Evolutionary conservation across 2,329 filamentous ascomycete species (phyloP), one percentile per base, ranked within the genome.

Genomic region (Acrocalymma vagum): DNA sequence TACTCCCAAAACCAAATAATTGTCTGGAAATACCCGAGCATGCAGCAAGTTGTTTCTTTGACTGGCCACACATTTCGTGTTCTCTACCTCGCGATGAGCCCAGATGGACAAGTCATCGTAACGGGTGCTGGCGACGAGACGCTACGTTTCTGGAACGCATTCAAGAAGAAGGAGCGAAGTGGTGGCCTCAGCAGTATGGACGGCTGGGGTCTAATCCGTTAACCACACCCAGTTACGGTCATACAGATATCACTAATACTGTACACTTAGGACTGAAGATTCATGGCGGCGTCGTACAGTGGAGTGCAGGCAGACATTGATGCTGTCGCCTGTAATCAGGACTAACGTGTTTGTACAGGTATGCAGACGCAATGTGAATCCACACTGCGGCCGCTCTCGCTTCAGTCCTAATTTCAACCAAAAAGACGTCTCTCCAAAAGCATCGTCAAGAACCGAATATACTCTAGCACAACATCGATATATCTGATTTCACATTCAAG

Each of bases 1-100:
- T 99, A 96, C 74, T 93, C 87, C 56, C 94, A 99, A 66, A 96
- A 99, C 68, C 94, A 97, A 70, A 96, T 99, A 59, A 93, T 97
- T 24, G 90, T 99, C 39, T 99, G 94, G 94, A 99, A 99, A 65
- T 99, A 99, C 65, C 94, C 94, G 1, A 92, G 87, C 55, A 97
- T 99, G 94, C 90, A 90, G 32, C 94, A 97, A 68, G 91, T 99
- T 7, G 93, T 90, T 26, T 95, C 90, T 55, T 77, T 99, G 29
- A 99, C 94, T 0, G 94, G 94, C 1, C 94, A 99, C 69, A 99
- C 94, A 1, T 97, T 95, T 71, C 87, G 94, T 62, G 94, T 99
- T 9, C 78, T 99, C 3, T 99, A 97, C 68, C 79, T 99, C 36
- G 92, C 92, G 21, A 97, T 97, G 91, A 96, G 92, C 63, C 94